These are phyloP conservation scores for Xylaria sp. DNA, from an alignment of 2,329 filamentous ascomycete species.

Conservation along the genomic window DNA sequence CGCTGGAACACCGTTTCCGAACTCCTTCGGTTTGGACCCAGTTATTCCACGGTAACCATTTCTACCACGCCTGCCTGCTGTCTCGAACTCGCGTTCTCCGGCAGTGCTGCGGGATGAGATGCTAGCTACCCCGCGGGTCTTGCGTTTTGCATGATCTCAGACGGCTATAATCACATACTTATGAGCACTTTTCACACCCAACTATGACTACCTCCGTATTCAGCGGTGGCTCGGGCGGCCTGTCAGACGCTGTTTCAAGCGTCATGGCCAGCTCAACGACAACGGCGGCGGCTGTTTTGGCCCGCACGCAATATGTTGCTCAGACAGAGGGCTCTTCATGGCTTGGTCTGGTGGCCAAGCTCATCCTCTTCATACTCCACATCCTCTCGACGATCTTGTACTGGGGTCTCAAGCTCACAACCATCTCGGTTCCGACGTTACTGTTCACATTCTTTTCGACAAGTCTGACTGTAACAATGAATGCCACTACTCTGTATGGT, in stretches of 20 bases:
- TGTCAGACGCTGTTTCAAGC: constrained; percentile 26
- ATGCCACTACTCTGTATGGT: constrained; percentile 82
- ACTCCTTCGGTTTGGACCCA: constrained; percentile 11
- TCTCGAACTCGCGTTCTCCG: constrained; percentile 5
- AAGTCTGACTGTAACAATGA: constrained; percentile 96
- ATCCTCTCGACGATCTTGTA: constrained; percentile 58
- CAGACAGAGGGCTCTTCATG: constrained; percentile 37
- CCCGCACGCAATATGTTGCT: constrained; percentile 23
- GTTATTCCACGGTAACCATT: background rate
- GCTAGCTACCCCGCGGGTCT: constrained; percentile 7
- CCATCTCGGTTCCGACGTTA: constrained; percentile 83
- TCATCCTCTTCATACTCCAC: constrained; percentile 52
- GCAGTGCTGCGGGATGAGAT: constrained; percentile 23
- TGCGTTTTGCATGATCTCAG: constrained; percentile 1
- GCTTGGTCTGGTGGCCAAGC: constrained; percentile 52
- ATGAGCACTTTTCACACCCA: background rate
- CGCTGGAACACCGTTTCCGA: constrained; percentile 13
- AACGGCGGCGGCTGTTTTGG: constrained; percentile 24
- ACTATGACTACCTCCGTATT: constrained; percentile 13
- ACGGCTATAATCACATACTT: background rate
- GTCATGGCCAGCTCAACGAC: constrained; percentile 25
- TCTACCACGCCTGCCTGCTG: background rate
- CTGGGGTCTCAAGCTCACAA: constrained; percentile 77
- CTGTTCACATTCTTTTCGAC: constrained; percentile 58
- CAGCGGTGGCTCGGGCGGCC: constrained; percentile 14